Conservation (phyloP, 2,329 filamentous ascomycete genomes). For the Exophiala spinifera region DNA sequence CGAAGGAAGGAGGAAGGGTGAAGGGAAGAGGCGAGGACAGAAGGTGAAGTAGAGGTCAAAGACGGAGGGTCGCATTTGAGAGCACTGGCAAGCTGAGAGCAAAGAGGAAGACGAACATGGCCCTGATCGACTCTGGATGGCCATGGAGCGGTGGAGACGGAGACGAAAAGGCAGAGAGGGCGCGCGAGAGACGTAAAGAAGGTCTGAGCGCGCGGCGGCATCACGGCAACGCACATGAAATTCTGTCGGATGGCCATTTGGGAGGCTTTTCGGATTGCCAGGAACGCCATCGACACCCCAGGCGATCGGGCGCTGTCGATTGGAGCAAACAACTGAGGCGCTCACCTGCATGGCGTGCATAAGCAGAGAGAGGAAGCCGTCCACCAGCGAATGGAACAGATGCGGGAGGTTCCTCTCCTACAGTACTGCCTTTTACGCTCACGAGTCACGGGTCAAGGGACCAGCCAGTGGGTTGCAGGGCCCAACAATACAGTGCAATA, state of each 20-base stretch:
- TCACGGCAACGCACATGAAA: constrained; percentile 18
- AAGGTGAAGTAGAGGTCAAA: constrained; percentile 17
- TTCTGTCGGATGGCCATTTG: constrained; percentile 16
- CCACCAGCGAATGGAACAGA: not conserved
- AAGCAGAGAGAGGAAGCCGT: constrained; percentile 9
- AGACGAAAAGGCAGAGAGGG: not conserved
- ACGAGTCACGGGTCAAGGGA: not conserved
- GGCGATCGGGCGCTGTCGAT: constrained; percentile 7
- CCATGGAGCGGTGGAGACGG: not conserved
- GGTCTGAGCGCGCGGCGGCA: constrained; percentile 15
- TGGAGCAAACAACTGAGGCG: constrained; percentile 12
- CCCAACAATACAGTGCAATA: not conserved
- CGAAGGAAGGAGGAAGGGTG: constrained; percentile 13
- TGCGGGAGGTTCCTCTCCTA: not conserved
- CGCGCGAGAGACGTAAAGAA: not conserved
- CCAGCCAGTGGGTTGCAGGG: not conserved
- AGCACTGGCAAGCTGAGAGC: constrained; percentile 1
- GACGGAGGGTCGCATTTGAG: constrained; percentile 17
- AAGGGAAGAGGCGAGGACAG: constrained; percentile 17
- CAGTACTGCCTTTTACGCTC: not conserved
- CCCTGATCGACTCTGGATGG: constrained; percentile 7
- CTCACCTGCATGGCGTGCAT: constrained; percentile 19
- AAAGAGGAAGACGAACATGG: constrained; percentile 1
- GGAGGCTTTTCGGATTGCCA: constrained; percentile 20
- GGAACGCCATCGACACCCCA: constrained; percentile 11